Evolutionary conservation across 306 rosid species (phyloP), one percentile per base, ranked within the genome.

Genomic region (Chamaecrista fasciculata): DNA sequence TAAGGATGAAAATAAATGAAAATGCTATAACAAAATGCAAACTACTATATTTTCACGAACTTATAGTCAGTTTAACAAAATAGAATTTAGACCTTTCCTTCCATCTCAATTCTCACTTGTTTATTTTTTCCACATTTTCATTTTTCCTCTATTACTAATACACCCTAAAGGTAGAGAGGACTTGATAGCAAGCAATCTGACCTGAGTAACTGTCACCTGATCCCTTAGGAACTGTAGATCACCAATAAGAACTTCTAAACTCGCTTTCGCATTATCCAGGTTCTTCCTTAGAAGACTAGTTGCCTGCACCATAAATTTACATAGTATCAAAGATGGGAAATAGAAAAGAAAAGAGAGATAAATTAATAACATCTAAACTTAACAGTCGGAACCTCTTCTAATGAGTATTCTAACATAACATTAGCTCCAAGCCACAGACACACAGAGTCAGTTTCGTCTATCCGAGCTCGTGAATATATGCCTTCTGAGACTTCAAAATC

Each of bases 351-450:
- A 40, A 11, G 15, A 31, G 44, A 60, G 36, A 63, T 46, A 53
- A 11, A 72, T 34, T 4, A 46, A 59, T 31, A 40, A 24, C 61
- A 67, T 68, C 65, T 61, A 65, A 51, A 50, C 70, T 14, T 37
- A 74, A 34, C 64, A 70, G 36, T 47, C 10, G 50, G 5, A 31
- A 93, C 98, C 98, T 93, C 98, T 49, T 87, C 93, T 76, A 82
- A 76, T 75, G 98, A 87, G 79, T 90, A 90, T 80, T 93, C 96
- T 82, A 93, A 84, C 98, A 90, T 93, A 80, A 93, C 93, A 39
- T 90, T 93, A 25, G 98, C 98, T 81, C 96, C 96, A 71, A 92
- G 88, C 98, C 96, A 92, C 77, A 89, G 72, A 80, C 96, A 92
- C 26, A 92, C 91, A 3, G 86, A 90, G 61, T 84, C 88, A 8